Conservation (phyloP, 2,329 filamentous ascomycete species). For the Chrysoporthe austroafricana region DNA sequence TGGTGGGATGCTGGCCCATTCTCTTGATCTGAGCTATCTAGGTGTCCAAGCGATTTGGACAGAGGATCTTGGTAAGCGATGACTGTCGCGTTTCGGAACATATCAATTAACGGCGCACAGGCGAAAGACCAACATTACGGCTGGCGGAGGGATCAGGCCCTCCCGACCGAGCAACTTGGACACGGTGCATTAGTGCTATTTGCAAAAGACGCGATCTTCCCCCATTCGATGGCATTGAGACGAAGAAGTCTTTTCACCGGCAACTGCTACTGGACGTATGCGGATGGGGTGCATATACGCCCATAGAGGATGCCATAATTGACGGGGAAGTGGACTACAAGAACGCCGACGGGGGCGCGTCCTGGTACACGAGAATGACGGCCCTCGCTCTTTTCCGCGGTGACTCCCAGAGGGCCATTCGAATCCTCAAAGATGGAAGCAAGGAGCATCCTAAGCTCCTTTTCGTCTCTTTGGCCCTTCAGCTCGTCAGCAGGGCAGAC, state of each 20-base stretch:
- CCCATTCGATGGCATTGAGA: constrained; percentile 65
- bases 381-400: constrained; percentile 77
- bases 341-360: constrained; percentile 53
- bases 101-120: constrained; percentile 2
- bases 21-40: constrained; percentile 74
- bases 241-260: constrained; percentile 69
- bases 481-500: constrained; percentile 60
- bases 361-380: constrained; percentile 72
- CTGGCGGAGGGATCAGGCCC: constrained; percentile 48
- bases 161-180: constrained; percentile 59
- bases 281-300: constrained; percentile 71
- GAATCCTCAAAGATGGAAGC: constrained; percentile 70
- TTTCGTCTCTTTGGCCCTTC: constrained; percentile 69
- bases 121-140: constrained; percentile 35
- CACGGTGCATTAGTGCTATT: constrained; percentile 64
- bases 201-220: constrained; percentile 66
- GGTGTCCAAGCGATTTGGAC: constrained; percentile 76
- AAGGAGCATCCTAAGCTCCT: constrained; percentile 65
- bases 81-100: constrained; percentile 23
- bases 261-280: constrained; percentile 78
- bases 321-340: constrained; percentile 50
- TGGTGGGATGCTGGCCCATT: constrained; percentile 70
- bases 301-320: constrained; percentile 63
- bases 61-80: constrained; percentile 63
- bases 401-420: constrained; percentile 68